phyloP scores from a whole-genome alignment of 768 basidiomycete species.

The Omphalotus guepiniiformis region DNA sequence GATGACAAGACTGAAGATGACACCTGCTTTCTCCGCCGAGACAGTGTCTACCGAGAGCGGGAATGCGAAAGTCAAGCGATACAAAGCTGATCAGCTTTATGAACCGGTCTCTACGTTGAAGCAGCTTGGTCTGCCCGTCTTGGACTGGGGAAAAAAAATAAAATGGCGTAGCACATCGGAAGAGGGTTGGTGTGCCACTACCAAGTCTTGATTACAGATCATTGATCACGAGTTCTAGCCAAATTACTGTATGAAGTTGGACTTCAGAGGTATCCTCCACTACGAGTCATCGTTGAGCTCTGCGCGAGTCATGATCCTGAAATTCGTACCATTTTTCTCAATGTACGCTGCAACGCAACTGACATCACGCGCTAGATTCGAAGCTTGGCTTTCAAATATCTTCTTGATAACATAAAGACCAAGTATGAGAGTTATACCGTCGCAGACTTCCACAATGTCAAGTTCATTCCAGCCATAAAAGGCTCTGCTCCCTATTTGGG shows the following conservation, averaged over 20 bases:
- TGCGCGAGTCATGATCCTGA: slow-evolving; percentile 53
- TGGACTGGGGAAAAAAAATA: slow-evolving; percentile 78
- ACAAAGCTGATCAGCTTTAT: slow-evolving; percentile 72
- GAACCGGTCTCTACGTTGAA: slow-evolving; percentile 77
- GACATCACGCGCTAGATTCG: slow-evolving; percentile 30
- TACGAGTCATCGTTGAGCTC: slow-evolving; percentile 61
- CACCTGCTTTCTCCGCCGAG: slow-evolving; percentile 75
- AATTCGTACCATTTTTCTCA: background rate
- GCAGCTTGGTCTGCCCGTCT: slow-evolving; percentile 68
- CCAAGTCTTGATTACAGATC: background rate
- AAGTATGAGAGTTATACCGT: slow-evolving; percentile 60
- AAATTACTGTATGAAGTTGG: slow-evolving; percentile 76
- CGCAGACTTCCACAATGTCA: slow-evolving; percentile 47
- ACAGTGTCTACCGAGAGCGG: slow-evolving; percentile 15
- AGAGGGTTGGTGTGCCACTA: slow-evolving; percentile 57
- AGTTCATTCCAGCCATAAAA: slow-evolving; percentile 76
- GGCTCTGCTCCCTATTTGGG: slow-evolving; percentile 51
- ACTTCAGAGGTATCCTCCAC: slow-evolving; percentile 61
- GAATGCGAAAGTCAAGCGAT: slow-evolving; percentile 37
- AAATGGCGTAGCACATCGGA: slow-evolving; percentile 84
- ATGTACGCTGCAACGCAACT: background rate
- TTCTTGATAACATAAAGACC: slow-evolving; percentile 65
- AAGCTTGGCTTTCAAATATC: slow-evolving; percentile 70
- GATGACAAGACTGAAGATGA: slow-evolving; percentile 51
- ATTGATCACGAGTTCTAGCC: slow-evolving; percentile 39